Evolutionary conservation across 495 filamentous ascomycete species (phyloP), one percentile per base, ranked within the genome.

Genomic region (Talaromyces proteolyticus): DNA sequence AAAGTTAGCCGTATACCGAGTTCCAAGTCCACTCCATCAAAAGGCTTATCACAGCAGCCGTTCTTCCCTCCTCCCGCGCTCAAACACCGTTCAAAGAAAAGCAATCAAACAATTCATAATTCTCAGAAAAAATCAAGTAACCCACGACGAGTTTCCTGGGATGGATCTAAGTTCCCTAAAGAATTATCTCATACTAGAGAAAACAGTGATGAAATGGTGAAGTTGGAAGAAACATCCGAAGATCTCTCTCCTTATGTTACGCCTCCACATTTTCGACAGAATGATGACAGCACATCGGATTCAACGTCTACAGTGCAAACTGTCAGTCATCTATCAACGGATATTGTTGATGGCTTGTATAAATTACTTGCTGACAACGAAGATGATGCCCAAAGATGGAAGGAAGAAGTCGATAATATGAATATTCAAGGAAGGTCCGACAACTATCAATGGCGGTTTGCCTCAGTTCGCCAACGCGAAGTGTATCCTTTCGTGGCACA

Each of bases 401-500:
- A 53, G 50, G 62, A 73, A 19, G 69, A 75, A 44, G 17, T 75
- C 12, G 60, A 63, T 26, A 57, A 59, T 21, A 70, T 75, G 36
- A 64, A 75, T 38, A 61, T 49, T 8, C 60, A 54, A 42, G 69
- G 71, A 12, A 67, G 52, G 24, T 70, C 69, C 36, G 69, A 75
- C 14, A 59, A 67, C 38, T 61, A 63, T 2, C 63, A 71, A 16
- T 70, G 69, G 68, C 57, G 50, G 16, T 66, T 64, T 58, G 68
- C 69, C 24, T 66, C 68, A n/a, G 38, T 53, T 24, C 62, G 60
- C 4, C 71, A 74, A 47, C 66, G 66, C 10, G 54, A 66, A 39
- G 66, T 60, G 10, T 75, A 70, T 40, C 56, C 69, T 3, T 93
- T 91, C 59, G 69, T 84, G 36, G 80, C 86, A 19, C 87, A 92